Evolutionary conservation across 345 rosid genomes (phyloP), one percentile per base, ranked within the genome.

Genomic region (Salix brachista): DNA sequence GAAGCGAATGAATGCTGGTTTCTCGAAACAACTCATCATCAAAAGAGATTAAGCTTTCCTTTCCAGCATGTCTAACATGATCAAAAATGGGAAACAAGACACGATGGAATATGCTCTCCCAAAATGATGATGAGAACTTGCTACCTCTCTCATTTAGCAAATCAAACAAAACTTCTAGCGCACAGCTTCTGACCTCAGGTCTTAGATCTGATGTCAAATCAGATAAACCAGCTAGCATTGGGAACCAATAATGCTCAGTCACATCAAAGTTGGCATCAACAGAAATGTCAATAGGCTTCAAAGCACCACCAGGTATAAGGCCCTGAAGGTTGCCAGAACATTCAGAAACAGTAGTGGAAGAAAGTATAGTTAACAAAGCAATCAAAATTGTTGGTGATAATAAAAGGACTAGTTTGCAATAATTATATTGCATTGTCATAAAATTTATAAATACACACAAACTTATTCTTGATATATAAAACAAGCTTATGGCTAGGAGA

Each of bases 31-130:
- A 88, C 74, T 91, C 86, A 72, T 94, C 94, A 67, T 91, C 94
- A 7, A 92, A 87, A 70, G 95, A 84, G 71, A 84, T 71, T 65
- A 89, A 77, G 77, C 91, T 86, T 73, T 91, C 98, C 86, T 87
- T 90, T 80, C 97, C 97, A 84, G 92, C 92, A 79, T 89, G 92
- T 46, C 95, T 91, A 79, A 94, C 95, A 73, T 94, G 94, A 83
- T 94, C 94, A 85, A 94, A 94, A 78, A 94, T 94, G 58, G 98
- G 98, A 83, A 94, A 94, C 85, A 94, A 76, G 77, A 94, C 93
- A 13, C 97, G 95, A 82, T 88, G 94, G 86, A 93, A 93, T 78
- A 93, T 90, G 83, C 97, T 93, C 83, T 91, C 98, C 98, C 98
- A 93, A 79, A 93, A 93, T 72, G 97, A 86, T 56, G 89, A 71